Evolutionary conservation across 2,329 filamentous ascomycete species (phyloP).

Genomic region (Aspergillus floridensis): DNA sequence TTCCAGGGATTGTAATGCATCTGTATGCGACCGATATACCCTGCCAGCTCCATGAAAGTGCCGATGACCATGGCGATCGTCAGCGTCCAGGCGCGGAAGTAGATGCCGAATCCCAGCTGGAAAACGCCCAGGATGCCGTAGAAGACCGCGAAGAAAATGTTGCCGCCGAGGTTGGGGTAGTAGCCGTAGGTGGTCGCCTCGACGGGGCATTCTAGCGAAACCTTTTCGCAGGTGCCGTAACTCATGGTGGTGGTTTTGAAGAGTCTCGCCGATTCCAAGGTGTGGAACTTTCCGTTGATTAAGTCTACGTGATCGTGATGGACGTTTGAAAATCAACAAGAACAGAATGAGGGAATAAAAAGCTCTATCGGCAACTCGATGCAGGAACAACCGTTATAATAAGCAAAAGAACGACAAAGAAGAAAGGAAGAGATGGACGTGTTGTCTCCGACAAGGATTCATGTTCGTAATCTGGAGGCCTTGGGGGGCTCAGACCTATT

Average conservation of each 20-base stretch:
- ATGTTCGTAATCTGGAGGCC: not conserved
- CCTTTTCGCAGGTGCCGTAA: conserved; percentile 33
- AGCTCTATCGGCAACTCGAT: not conserved
- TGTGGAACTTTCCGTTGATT: too few relatives aligned
- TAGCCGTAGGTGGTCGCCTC: conserved; percentile 54
- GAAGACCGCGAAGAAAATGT: conserved; percentile 53
- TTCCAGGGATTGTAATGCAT: conserved; percentile 55
- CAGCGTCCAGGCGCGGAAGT: conserved; percentile 57
- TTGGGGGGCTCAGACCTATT: not conserved
- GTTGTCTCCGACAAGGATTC: not conserved
- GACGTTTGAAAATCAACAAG: too few relatives aligned
- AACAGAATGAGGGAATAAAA: not conserved
- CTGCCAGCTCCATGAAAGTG: conserved; percentile 52
- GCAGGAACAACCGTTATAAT: not conserved
- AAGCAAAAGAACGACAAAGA: conserved; percentile 3
- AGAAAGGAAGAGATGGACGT: not conserved
- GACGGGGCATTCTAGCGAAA: conserved; percentile 43
- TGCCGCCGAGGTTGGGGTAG: conserved; percentile 51
- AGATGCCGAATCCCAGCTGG: conserved; percentile 51
- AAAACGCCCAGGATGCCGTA: conserved; percentile 50
- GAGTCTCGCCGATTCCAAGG: too few relatives aligned
- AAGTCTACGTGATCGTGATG: too few relatives aligned
- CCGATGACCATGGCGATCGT: conserved; percentile 50
- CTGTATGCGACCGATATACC: conserved; percentile 56
- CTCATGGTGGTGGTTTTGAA: conserved; percentile 14